These are phyloP conservation scores for Thuja plicata DNA, from an alignment of 83 land plant species.

Conservation along the genomic window DNA sequence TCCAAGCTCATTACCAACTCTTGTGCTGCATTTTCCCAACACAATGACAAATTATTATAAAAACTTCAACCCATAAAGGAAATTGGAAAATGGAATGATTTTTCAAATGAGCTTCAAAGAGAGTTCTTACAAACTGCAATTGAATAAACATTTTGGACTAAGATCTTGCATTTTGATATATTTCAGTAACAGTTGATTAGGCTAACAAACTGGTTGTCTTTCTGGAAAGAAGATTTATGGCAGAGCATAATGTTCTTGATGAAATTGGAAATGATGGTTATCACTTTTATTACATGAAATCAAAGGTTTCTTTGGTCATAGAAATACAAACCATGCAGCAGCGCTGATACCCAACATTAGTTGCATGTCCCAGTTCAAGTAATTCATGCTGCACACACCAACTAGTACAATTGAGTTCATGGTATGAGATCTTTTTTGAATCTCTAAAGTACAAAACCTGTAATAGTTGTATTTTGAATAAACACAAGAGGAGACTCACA, in stretches of 20 bases:
- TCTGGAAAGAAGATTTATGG: background rate
- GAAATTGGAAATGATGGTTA: background rate
- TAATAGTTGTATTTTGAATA: background rate
- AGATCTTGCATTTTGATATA: too few species aligned
- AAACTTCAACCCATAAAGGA: too few species aligned
- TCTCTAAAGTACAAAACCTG: background rate
- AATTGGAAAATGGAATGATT: background rate
- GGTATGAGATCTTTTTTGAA: background rate
- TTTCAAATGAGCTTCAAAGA: too few species aligned
- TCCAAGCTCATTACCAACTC: conserved; percentile 58
- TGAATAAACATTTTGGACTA: too few species aligned
- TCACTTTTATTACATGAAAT: too few species aligned
- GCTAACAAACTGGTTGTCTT: too few species aligned
- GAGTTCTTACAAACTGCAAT: too few species aligned
- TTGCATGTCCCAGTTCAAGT: conserved; percentile 59
- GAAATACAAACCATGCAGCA: conserved; percentile 40
- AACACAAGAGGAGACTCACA: too few species aligned
- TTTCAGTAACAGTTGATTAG: too few species aligned
- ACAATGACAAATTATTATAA: background rate
- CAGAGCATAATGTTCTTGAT: too few species aligned
- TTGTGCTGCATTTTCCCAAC: conserved; percentile 18
- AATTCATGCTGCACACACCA: conserved; percentile 40
- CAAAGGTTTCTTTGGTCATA: background rate
- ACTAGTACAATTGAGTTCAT: background rate
- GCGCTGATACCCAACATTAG: conserved; percentile 52